Conservation (phyloP, 2,329 filamentous ascomycete species). For the Curvularia verruculosa region DNA sequence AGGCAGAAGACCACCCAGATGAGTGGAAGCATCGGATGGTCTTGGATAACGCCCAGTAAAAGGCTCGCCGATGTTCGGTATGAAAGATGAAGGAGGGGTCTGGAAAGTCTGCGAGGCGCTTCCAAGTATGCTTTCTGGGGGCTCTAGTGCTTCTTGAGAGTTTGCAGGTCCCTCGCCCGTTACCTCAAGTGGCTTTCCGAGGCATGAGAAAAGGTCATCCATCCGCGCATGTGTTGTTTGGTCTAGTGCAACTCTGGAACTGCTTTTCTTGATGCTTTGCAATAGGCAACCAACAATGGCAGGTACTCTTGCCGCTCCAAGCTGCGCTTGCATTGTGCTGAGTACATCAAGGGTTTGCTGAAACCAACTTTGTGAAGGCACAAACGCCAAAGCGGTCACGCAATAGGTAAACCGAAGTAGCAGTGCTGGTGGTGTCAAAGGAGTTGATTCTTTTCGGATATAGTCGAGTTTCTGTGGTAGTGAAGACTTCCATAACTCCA, state of each 20-base stretch:
- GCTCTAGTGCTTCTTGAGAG: slow-evolving; percentile 1
- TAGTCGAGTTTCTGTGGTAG: slow-evolving; percentile 34
- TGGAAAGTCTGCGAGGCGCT: slow-evolving; percentile 12
- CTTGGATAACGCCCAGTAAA: slow-evolving; percentile 7
- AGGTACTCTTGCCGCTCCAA: slow-evolving; percentile 35
- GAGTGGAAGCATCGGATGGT: slow-evolving; percentile 14
- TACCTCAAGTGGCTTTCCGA: slow-evolving; percentile 17
- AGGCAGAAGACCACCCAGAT: slow-evolving; percentile 31
- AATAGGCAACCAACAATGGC: slow-evolving; percentile 33
- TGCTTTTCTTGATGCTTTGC: slow-evolving; percentile 23
- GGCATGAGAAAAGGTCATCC: slow-evolving; percentile 17
- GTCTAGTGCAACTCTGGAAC: slow-evolving; percentile 19
- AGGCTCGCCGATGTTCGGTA: slow-evolving; percentile 8
- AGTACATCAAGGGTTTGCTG: slow-evolving; percentile 29
- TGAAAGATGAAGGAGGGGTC: slow-evolving; percentile 16
- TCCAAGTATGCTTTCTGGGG: slow-evolving; percentile 4
- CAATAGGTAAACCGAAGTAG: slow-evolving; percentile 38
- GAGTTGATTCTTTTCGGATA: slow-evolving; percentile 28
- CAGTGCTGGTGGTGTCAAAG: slow-evolving; percentile 34
- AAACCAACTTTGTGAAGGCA: slow-evolving; percentile 29
- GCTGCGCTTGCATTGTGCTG: slow-evolving; percentile 24
- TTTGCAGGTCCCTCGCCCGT: not conserved
- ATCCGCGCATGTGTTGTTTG: slow-evolving; percentile 19
- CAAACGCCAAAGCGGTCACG: slow-evolving; percentile 26
- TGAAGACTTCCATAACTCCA: slow-evolving; percentile 48